phyloP scores from a whole-genome alignment of 2,329 filamentous ascomycete genomes.

The Aureobasidium vineae region DNA sequence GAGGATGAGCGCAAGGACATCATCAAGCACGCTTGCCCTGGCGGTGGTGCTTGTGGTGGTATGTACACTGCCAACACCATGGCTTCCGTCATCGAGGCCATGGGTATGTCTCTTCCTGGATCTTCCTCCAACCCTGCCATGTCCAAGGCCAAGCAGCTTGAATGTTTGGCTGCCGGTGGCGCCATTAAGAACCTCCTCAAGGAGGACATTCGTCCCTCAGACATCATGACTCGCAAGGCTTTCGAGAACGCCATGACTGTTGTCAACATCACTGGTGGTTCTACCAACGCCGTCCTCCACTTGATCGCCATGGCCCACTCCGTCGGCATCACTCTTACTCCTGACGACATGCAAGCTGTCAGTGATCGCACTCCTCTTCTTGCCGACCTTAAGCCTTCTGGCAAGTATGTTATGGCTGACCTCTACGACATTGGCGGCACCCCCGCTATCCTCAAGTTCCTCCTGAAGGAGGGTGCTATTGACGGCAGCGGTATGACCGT shows the following conservation, averaged over 20 bases:
- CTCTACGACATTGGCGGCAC: conserved; percentile 55
- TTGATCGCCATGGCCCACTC: conserved; percentile 53
- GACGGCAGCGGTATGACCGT: conserved; percentile 51
- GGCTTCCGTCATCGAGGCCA: conserved; percentile 52
- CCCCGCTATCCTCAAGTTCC: conserved; percentile 51
- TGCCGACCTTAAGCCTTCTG: conserved; percentile 53
- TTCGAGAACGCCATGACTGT: conserved; percentile 54
- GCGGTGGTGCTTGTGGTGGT: conserved; percentile 78
- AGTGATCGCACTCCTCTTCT: conserved; percentile 52
- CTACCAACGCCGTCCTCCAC: conserved; percentile 53
- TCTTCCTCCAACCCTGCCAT: conserved; percentile 53
- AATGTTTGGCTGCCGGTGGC: conserved; percentile 51
- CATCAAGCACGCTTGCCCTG: conserved; percentile 86
- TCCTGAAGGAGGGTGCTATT: conserved; percentile 51
- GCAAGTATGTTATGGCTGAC: conserved; percentile 60
- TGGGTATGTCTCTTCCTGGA: conserved; percentile 53
- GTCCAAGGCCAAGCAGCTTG: conserved; percentile 52
- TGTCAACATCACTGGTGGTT: conserved; percentile 52
- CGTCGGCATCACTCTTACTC: conserved; percentile 51
- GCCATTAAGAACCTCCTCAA: conserved; percentile 53
- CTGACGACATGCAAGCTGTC: conserved; percentile 53
- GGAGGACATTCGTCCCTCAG: conserved; percentile 51
- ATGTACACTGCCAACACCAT: conserved; percentile 62
- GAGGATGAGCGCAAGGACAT: conserved; percentile 94
- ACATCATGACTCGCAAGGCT: conserved; percentile 51